A percentile compares a stretch with the other conserved stretches of the same genome.
Evolutionary conservation across 164 flowering plant genomes (phyloP).

Genomic region (Buxus sempervirens): DNA sequence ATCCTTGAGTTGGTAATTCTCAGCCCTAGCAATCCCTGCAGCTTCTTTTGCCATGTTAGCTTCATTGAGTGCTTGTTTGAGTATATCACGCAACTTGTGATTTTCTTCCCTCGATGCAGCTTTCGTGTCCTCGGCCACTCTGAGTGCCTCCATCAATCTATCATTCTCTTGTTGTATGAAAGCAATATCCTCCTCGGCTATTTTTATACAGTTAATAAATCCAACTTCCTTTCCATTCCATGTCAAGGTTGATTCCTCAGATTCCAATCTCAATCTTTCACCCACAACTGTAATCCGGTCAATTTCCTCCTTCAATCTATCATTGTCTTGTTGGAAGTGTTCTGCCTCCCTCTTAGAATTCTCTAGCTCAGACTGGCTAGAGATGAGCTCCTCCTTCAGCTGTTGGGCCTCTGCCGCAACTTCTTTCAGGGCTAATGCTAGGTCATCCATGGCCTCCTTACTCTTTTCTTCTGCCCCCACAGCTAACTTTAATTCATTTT

Average conservation of each 20-base stretch:
- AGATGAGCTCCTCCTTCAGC: conserved; percentile 43
- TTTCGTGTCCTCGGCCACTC: conserved; percentile 34
- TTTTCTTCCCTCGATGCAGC: conserved; percentile 56
- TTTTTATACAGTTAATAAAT: conserved; percentile 63
- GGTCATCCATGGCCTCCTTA: conserved; percentile 78
- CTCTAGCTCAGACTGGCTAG: conserved; percentile 34
- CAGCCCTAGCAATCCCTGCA: conserved; percentile 60
- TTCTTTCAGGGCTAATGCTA: conserved; percentile 68
- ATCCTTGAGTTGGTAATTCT: conserved; percentile 73
- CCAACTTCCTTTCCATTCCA: conserved; percentile 73
- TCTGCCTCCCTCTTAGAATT: conserved; percentile 38
- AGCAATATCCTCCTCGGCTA: conserved; percentile 59
- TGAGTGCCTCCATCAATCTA: conserved; percentile 32
- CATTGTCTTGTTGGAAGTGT: conserved; percentile 25
- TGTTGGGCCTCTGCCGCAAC: conserved; percentile 56
- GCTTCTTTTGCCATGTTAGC: conserved; percentile 80
- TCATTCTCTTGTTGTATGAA: conserved; percentile 37
- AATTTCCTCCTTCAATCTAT: no score
- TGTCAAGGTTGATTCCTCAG: conserved; percentile 63
- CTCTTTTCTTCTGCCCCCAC: conserved; percentile 66
- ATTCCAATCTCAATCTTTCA: conserved; percentile 65
- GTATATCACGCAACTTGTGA: conserved; percentile 59
- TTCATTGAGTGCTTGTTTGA: conserved; percentile 85
- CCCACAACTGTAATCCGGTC: conserved; percentile 39
- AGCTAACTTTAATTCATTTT: conserved; percentile 52